Evolutionary conservation across 768 basidiomycete genomes (phyloP), one percentile per base, ranked within the genome.

Genomic region (Rhizopogon vulgaris): DNA sequence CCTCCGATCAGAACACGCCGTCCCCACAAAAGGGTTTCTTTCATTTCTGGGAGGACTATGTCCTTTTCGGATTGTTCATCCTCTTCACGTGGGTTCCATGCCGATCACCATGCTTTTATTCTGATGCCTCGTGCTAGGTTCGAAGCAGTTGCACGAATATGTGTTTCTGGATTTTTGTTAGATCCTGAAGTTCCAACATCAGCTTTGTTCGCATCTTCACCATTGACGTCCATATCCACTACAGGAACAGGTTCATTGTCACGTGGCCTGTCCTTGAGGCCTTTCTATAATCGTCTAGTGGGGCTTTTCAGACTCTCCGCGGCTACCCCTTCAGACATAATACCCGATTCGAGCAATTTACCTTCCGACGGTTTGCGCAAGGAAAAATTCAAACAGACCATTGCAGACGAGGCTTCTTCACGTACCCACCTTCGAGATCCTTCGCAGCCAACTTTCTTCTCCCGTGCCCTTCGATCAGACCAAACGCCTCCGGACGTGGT

Each of bases 71-170:
- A 17, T 70, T 97, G 49, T 97, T 97, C 69, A 69, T 85, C 53
- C 60, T 90, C 59, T 97, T 92, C 76, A 93, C 92, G 87, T 87
- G 70, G 61, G 85, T 78, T 12, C 18, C 39, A 15, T 38, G 11
- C 9, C 9, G 17, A 8, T 46, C 17, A 6, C 4, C 17, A n/a
- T 12, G 1, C 8, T 12, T 3, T 37, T 12, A 30, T 17, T 12
- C 36, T 36, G 34, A 55, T 64, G 36, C 52, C 3, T 46, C 36
- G 8, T 22, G n/a, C 7, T 56, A 92, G 90, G 5, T 55, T 94
- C 46, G 95, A 98, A 72, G 83, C 86, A 41, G 75, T 88, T 58
- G 90, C 90, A 39, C 85, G 94, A 24, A 94, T 94, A 63, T 82
- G 90, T 60, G 87, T 93, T 28, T 90, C 87, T 24, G 95, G 95